phyloP scores from a whole-genome alignment of 2,329 filamentous ascomycete genomes.

The Chrysoporthe austroafricana region DNA sequence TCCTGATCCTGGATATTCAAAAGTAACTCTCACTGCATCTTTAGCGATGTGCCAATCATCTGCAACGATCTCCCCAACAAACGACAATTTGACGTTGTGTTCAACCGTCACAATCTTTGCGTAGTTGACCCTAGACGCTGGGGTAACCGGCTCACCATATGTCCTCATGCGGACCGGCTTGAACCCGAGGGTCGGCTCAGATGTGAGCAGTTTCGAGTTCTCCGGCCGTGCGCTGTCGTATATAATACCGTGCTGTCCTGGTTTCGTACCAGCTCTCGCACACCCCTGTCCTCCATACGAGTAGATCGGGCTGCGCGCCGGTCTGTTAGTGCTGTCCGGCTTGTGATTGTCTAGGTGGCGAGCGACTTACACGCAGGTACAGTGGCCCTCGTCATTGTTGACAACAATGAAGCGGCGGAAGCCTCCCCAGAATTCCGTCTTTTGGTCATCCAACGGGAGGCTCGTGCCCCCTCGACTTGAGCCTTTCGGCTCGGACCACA shows the following conservation, averaged over 20 bases:
- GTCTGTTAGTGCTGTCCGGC: background rate
- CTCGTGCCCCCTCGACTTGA: too few species aligned
- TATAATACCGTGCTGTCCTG: slow-evolving; percentile 58
- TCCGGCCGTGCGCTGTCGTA: slow-evolving; percentile 38
- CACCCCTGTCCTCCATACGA: slow-evolving; percentile 59
- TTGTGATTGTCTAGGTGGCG: background rate
- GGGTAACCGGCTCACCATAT: slow-evolving; percentile 40
- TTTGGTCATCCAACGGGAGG: slow-evolving; percentile 33
- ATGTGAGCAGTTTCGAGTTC: slow-evolving; percentile 38
- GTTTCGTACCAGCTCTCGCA: slow-evolving; percentile 54
- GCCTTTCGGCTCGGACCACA: slow-evolving; percentile 54
- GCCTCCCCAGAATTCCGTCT: slow-evolving; percentile 49
- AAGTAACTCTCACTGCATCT: slow-evolving; percentile 42
- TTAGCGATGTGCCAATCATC: slow-evolving; percentile 47
- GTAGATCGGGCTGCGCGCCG: slow-evolving; percentile 51
- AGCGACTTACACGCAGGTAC: slow-evolving; percentile 57
- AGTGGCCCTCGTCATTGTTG: slow-evolving; percentile 55
- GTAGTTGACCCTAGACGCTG: slow-evolving; percentile 56
- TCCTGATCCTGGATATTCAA: too few species aligned
- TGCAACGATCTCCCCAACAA: slow-evolving; percentile 54
- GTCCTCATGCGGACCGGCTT: slow-evolving; percentile 43
- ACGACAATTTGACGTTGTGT: slow-evolving; percentile 61
- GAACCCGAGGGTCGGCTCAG: slow-evolving; percentile 55
- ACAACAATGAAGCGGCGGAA: slow-evolving; percentile 60
- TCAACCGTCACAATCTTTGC: slow-evolving; percentile 61